Conservation (phyloP, 495 filamentous ascomycete species). For the Bryoglossum gracile region DNA sequence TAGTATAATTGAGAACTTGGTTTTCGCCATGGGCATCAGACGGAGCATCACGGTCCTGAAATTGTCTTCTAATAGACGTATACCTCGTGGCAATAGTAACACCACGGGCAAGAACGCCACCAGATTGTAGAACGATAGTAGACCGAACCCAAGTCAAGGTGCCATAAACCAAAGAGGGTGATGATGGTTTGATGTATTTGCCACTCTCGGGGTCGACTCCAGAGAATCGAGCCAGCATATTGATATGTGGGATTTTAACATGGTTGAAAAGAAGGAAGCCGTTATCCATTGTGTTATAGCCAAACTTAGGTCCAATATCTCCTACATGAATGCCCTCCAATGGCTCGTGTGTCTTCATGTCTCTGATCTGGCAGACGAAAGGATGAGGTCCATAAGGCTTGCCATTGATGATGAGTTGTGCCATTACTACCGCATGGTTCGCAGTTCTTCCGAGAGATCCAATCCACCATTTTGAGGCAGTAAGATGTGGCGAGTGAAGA, state of each 20-base stretch:
- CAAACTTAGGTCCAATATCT: constrained; percentile 70
- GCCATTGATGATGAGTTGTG: constrained; percentile 55
- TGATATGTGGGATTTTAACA: constrained; percentile 58
- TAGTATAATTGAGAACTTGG: constrained; percentile 68
- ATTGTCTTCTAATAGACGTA: constrained; percentile 59
- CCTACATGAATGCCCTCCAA: constrained; percentile 63
- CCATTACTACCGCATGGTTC: constrained; percentile 70
- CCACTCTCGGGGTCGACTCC: constrained; percentile 52
- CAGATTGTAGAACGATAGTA: constrained; percentile 61
- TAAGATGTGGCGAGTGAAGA: constrained; percentile 59
- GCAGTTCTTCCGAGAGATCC: constrained; percentile 64
- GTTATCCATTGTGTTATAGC: constrained; percentile 69
- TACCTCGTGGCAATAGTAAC: constrained; percentile 71
- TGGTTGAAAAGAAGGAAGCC: constrained; percentile 68
- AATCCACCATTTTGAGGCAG: constrained; percentile 75
- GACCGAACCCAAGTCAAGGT: constrained; percentile 67
- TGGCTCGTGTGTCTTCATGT: constrained; percentile 61
- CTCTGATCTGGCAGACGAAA: constrained; percentile 68
- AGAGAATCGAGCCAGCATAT: constrained; percentile 62
- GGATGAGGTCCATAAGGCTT: constrained; percentile 65
- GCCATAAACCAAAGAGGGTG: constrained; percentile 60
- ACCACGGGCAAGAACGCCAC: constrained; percentile 60
- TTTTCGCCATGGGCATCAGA: constrained; percentile 45
- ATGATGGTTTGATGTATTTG: constrained; percentile 55
- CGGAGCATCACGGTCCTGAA: constrained; percentile 57